Base-by-base conservation (phyloP, 2,329 filamentous ascomycete species). In the Colletotrichum noveboracense region DNA sequence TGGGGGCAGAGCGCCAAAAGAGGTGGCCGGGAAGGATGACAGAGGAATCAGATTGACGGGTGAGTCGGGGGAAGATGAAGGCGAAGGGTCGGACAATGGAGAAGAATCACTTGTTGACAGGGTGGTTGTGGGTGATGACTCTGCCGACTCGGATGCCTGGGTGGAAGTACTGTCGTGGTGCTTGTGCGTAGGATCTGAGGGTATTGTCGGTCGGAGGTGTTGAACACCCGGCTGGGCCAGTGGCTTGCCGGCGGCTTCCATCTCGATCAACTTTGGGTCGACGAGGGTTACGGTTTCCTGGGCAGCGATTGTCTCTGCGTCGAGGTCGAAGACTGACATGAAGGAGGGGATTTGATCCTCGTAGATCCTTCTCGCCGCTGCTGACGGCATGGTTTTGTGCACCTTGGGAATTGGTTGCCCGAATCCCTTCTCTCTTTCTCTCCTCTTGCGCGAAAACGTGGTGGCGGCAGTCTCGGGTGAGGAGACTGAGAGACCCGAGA, bases 41-140 rank as follows among this genome's bases (percentile, higher is more conserved):
- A 95, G 88, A 5, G 95, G 93, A 71, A 94, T 90, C 71, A 96
- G 88, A 72, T 94, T 94, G 70, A 94, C 88, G 2, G 96, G 95
- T 4, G 97, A 98, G 84, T 98, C 96, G 10, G 96, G 96, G 2
- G 96, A 98, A 26, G 96, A 95, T 68, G 94, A 96, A 5, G 97
- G 96, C 7, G 96, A 98, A 9, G 95, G 94, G 80, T 98, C 96
- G 34, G 96, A 96, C 65, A 97, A 89, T 34, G 95, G 95, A 10
- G 95, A 96, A 7, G 96, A 97, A 85, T 98, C 96, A 78, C 96
- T 95, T 24, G 95, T 98, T 7, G 96, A 98, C 66, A 97, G 91
- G 3, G 96, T 98, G 5, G 96, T 98, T 9, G 96, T 98, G 2
- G 97, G 97, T 10, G 96, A 98, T 26, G 96, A 98, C 81, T 98